Evolutionary conservation across 768 basidiomycete species (phyloP).

Genomic region (Pisolithus sp.): DNA sequence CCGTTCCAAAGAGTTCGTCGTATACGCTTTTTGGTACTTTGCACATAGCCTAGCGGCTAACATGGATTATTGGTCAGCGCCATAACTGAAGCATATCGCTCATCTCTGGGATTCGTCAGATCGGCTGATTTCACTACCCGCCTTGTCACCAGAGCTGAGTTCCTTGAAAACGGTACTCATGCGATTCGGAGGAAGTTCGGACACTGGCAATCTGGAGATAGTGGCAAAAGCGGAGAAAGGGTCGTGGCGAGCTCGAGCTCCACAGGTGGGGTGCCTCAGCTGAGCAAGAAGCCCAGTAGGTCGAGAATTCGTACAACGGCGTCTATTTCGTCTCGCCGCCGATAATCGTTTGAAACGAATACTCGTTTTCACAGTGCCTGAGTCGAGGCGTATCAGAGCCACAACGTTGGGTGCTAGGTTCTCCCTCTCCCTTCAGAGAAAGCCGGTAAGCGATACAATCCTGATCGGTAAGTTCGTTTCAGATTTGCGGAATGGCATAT

Average conservation of each 20-base stretch:
- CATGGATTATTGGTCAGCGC: constrained; percentile 40
- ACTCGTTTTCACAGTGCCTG: background rate
- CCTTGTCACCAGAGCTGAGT: constrained; percentile 74
- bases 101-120: constrained; percentile 53
- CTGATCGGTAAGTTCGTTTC: too few relatives aligned
- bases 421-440: too few relatives aligned
- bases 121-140: constrained; percentile 43
- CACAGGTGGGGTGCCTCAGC: constrained; percentile 20
- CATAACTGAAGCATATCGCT: constrained; percentile 56
- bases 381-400: background rate
- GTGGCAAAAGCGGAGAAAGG: constrained; percentile 17
- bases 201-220: constrained; percentile 42
- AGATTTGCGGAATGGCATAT: too few relatives aligned
- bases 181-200: constrained; percentile 72
- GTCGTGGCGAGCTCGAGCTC: constrained; percentile 11
- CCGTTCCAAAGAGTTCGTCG: constrained; percentile 64
- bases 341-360: constrained; percentile 9
- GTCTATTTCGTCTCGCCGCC: constrained; percentile 21
- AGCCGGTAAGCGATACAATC: too few relatives aligned
- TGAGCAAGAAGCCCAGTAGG: constrained; percentile 23
- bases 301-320: constrained; percentile 17
- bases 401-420: background rate
- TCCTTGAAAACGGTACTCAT: constrained; percentile 73
- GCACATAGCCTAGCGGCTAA: constrained; percentile 9
- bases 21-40: constrained; percentile 5